phyloP scores from a whole-genome alignment of 192 early-diverging fungal species.

The Linnemannia hyalina region DNA sequence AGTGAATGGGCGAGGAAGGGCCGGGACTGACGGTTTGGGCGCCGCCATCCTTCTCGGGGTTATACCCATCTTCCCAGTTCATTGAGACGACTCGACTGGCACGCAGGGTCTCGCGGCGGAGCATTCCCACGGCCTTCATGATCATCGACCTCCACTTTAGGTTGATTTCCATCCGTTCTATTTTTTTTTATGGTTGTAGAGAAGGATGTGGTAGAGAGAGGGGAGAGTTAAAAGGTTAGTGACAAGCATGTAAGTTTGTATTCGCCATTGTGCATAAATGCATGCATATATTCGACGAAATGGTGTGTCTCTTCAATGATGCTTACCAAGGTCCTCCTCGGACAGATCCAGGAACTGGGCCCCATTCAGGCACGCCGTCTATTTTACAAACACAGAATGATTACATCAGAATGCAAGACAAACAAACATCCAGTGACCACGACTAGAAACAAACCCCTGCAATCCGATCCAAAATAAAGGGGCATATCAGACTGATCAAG shows the following conservation, averaged over 20 bases:
- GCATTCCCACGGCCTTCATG: slow-evolving; percentile 55
- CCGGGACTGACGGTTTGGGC: background rate
- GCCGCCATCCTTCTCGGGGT: slow-evolving; percentile 35
- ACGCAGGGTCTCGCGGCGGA: slow-evolving; percentile 51
- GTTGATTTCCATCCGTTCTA: slow-evolving; percentile 55
- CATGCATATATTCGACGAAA: background rate
- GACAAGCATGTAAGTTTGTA: background rate
- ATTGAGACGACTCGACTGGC: slow-evolving; percentile 31
- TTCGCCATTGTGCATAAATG: background rate
- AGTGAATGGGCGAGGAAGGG: background rate
- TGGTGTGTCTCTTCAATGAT: too few species aligned
- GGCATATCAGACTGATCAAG: background rate
- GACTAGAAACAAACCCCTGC: background rate
- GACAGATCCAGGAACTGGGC: slow-evolving; percentile 48
- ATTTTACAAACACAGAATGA: background rate
- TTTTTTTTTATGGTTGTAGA: background rate
- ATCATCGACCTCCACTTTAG: slow-evolving; percentile 59
- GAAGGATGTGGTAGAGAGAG: background rate
- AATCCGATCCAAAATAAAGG: background rate
- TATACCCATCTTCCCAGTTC: slow-evolving; percentile 50
- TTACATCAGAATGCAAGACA: background rate
- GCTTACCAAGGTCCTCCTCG: slow-evolving; percentile 51
- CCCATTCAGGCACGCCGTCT: slow-evolving; percentile 48
- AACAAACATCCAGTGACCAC: background rate
- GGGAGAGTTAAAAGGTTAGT: background rate